Conservation (phyloP, 2,329 filamentous ascomycete genomes). For the Beauveria bassiana region DNA sequence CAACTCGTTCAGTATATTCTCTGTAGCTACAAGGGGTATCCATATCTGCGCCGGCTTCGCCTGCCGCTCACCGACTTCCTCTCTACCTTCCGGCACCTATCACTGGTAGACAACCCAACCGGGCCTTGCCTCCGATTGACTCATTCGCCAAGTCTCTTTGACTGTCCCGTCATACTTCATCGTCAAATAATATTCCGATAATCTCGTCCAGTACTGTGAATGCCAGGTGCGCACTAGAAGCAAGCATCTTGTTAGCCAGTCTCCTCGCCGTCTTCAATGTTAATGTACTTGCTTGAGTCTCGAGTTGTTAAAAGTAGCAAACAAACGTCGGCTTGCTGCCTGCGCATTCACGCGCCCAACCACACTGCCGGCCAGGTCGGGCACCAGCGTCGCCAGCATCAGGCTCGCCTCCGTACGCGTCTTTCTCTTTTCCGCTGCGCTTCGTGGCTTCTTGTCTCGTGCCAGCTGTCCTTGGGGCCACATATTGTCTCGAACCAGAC, state of each 20-base stretch:
- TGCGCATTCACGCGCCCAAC: conserved; percentile 90
- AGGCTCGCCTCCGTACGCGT: conserved; percentile 81
- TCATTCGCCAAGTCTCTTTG: background rate
- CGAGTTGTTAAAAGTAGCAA: conserved; percentile 86
- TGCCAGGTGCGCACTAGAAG: conserved; percentile 52
- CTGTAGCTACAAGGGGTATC: background rate
- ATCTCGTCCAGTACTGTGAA: conserved; percentile 68
- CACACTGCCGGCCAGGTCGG: conserved; percentile 85
- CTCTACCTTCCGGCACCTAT: background rate
- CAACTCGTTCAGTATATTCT: background rate
- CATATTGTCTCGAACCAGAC: conserved; percentile 64
- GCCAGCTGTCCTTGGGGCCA: conserved; percentile 66
- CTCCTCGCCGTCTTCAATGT: background rate
- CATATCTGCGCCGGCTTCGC: background rate
- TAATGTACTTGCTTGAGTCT: conserved; percentile 66
- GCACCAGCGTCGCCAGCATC: conserved; percentile 81
- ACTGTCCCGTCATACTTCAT: conserved; percentile 16
- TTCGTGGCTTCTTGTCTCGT: conserved; percentile 48
- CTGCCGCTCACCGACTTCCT: conserved; percentile 6
- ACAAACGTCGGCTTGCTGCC: conserved; percentile 77
- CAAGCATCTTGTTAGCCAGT: conserved; percentile 13
- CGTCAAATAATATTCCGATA: conserved; percentile 55
- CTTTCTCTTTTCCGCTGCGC: conserved; percentile 64
- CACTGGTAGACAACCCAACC: background rate
- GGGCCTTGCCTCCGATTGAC: background rate